Evolutionary conservation across 768 basidiomycete genomes (phyloP).

Genomic region (Tylopilus rubrobrunneus): DNA sequence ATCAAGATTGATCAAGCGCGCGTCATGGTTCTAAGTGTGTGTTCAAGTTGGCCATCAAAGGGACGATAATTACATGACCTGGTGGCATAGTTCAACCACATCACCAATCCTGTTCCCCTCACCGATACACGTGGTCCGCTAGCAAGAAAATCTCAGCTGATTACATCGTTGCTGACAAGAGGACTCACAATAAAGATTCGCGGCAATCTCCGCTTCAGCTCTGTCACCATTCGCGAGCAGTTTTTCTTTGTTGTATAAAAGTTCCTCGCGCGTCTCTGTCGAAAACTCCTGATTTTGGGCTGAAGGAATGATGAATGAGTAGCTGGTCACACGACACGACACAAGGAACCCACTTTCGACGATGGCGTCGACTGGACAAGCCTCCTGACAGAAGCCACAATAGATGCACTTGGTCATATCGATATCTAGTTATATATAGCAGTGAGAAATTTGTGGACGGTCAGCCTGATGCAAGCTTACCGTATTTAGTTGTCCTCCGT

Average conservation of each 20-base stretch:
- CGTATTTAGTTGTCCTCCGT: slow-evolving; percentile 96
- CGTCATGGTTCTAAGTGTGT: slow-evolving; percentile 1
- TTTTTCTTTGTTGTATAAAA: slow-evolving; percentile 99
- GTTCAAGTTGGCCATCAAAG: slow-evolving; percentile 6
- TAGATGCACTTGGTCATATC: slow-evolving; percentile 99
- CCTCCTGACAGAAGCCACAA: slow-evolving; percentile 99
- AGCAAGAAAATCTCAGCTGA: slow-evolving; percentile 20
- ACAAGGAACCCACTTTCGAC: slow-evolving; percentile 79
- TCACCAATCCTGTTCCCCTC: slow-evolving; percentile 22
- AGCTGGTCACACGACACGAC: slow-evolving; percentile 2
- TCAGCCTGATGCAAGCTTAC: slow-evolving; percentile 36
- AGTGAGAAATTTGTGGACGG: background rate
- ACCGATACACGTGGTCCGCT: slow-evolving; percentile 91
- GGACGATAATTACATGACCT: slow-evolving; percentile 24
- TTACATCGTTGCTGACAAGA: slow-evolving; percentile 9
- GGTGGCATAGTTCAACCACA: slow-evolving; percentile 8
- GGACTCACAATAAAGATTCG: slow-evolving; percentile 74
- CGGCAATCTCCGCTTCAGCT: slow-evolving; percentile 96
- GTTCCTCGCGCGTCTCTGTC: slow-evolving; percentile 96
- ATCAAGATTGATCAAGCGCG: slow-evolving; percentile 1
- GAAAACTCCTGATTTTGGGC: slow-evolving; percentile 98
- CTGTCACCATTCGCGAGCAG: slow-evolving; percentile 93
- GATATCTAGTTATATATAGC: slow-evolving; percentile 57
- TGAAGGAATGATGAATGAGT: slow-evolving; percentile 29
- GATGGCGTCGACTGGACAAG: slow-evolving; percentile 98